Evolutionary conservation across 1,284 basidiomycete genomes (phyloP), one percentile per base, ranked within the genome.

Genomic region (Trametes hirsuta): DNA sequence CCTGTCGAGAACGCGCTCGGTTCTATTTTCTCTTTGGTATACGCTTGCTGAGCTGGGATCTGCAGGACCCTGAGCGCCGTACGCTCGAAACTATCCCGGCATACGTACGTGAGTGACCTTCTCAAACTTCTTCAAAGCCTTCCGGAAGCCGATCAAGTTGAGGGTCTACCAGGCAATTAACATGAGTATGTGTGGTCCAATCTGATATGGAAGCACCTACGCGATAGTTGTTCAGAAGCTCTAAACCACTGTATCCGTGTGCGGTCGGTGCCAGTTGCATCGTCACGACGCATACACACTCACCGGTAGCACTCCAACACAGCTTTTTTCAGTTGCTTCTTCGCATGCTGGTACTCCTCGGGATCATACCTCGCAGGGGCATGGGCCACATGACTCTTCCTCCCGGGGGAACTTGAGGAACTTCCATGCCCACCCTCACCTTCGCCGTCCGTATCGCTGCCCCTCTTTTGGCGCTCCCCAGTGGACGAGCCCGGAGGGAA

Each of bases 81-180:
- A 39, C 6, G 55, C 24, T 9, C 34, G 35, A 44, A 44, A 45
- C 46, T 22, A 39, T 37, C 41, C 3, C 22, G 21, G 3, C 35
- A 37, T 39, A 57, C 75, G 25, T 62, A 90, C 89, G 69, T 82
- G 85, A 1, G 93, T 90, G 2, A 86, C 79, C 76, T 97, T 98
- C 71, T 95, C 93, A 68, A 95, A 97, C 77, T 97, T 98, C 76
- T 95, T 98, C 63, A 97, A 72, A 0, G 90, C 91, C 73, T 98
- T 98, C 22, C 92, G 81, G 73, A 98, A 95, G 0, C 95, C 96
- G 2, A 92, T 92, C 9, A 95, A 74, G 72, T 98, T 98, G 52
- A 98, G 76, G 47, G 91, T 87, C 89, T 95, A 61, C 15, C 21
- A 22, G 30, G 14, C 3, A 30, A 18, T 30, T n/a, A 34, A 49